Evolutionary conservation across 2,329 filamentous ascomycete species (phyloP).

Genomic region (Cladosporium sp.): DNA sequence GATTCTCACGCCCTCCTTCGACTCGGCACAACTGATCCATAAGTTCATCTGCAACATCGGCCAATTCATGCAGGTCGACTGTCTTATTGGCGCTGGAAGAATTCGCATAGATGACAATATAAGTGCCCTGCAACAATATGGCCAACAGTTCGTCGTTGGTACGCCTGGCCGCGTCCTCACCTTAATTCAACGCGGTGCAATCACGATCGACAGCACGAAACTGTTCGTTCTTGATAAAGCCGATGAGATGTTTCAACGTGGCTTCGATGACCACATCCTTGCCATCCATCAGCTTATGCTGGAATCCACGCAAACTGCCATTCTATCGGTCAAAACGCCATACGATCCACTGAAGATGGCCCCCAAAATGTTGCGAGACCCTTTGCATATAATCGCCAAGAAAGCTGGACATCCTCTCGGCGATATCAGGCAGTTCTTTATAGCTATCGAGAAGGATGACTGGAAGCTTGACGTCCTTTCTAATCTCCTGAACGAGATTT

Average conservation of each 20-base stretch:
- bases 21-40: constrained; percentile 96
- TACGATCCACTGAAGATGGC: constrained; percentile 99
- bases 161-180: constrained; percentile 91
- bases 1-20: no score
- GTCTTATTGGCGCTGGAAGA: constrained; percentile 95
- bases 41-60: constrained; percentile 96
- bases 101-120: constrained; percentile 98
- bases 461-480: constrained; percentile 99
- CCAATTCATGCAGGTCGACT: constrained; percentile 99
- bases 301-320: constrained; percentile 92
- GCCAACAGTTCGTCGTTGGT: constrained; percentile 94
- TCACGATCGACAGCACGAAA: constrained; percentile 71
- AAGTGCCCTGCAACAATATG: constrained; percentile 91
- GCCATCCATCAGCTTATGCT: constrained; percentile 96
- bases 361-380: constrained; percentile 99
- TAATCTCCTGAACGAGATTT: constrained; percentile 95
- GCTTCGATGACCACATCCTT: constrained; percentile 98
- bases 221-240: constrained; percentile 74
- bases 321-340: constrained; percentile 91
- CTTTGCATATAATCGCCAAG: constrained; percentile 93
- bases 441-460: constrained; percentile 98
- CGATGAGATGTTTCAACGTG: constrained; percentile 79
- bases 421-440: constrained; percentile 98
- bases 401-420: constrained; percentile 92
- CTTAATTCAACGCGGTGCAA: constrained; percentile 71